phyloP scores from a whole-genome alignment of 2,329 filamentous ascomycete species.

The Aspergillus vadensis region DNA sequence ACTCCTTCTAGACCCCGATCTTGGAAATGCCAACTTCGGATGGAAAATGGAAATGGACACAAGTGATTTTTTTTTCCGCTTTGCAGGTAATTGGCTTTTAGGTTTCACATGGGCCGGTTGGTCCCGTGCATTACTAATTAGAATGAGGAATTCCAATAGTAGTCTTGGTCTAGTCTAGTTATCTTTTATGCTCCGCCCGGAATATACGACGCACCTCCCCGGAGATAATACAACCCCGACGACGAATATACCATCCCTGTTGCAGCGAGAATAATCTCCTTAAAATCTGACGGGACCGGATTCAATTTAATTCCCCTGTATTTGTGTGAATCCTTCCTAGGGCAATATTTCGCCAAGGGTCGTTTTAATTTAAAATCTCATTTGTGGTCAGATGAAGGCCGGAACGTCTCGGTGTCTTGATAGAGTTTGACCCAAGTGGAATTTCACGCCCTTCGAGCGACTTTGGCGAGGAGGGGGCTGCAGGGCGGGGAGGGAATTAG shows the following conservation, averaged over 20 bases:
- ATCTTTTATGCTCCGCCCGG: not conserved
- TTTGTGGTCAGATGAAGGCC: conserved; percentile 6
- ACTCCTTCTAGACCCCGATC: not conserved
- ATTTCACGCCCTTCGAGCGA: conserved; percentile 13
- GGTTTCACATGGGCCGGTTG: conserved; percentile 4
- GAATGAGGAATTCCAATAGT: not conserved
- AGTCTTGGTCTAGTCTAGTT: no score
- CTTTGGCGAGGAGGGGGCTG: conserved; percentile 8
- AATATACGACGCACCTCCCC: not conserved
- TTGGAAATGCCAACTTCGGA: not conserved
- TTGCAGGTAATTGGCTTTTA: conserved; percentile 1
- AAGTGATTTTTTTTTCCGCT: no score
- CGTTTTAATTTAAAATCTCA: not conserved
- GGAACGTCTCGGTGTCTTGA: conserved; percentile 13
- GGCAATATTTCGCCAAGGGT: not conserved
- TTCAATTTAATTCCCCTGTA: not conserved
- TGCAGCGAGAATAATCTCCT: not conserved
- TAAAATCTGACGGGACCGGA: not conserved
- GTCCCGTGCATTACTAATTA: conserved; percentile 1
- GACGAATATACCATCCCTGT: not conserved
- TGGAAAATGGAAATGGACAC: not conserved
- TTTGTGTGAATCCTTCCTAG: not conserved
- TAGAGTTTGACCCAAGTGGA: conserved; percentile 14
- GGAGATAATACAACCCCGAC: not conserved
- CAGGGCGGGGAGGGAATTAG: conserved; percentile 29